Evolutionary conservation across 2,329 filamentous ascomycete genomes (phyloP).

Genomic region (Purpureocillium takamizusanense): DNA sequence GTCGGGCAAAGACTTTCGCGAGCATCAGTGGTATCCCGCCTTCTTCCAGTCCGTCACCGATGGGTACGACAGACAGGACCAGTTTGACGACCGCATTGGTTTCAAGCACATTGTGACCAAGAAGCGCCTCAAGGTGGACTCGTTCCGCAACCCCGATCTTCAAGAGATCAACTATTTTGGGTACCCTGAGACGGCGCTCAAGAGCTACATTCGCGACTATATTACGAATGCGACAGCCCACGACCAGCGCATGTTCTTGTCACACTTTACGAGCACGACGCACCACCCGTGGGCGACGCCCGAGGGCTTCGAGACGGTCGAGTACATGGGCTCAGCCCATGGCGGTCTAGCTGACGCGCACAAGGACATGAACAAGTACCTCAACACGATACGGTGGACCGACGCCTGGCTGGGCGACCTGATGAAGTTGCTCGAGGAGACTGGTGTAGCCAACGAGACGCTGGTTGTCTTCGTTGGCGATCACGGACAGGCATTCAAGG

Average conservation of each 20-base stretch:
- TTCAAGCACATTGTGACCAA: conserved; percentile 11
- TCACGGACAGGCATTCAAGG: conserved; percentile 24
- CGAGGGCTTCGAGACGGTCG: conserved; percentile 9
- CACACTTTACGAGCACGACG: conserved; percentile 22
- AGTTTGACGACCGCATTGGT: conserved; percentile 9
- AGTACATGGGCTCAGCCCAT: conserved; percentile 13
- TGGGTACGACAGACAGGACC: conserved; percentile 20
- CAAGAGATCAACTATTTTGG: conserved; percentile 23
- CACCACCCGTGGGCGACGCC: conserved; percentile 21
- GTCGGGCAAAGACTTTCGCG: conserved; percentile 10
- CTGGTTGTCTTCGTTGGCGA: conserved; percentile 23
- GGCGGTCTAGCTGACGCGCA: conserved; percentile 6
- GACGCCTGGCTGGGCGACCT: conserved; percentile 22
- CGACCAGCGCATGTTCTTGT: conserved; percentile 20
- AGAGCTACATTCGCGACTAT: conserved; percentile 19
- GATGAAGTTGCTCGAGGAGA: conserved; percentile 19
- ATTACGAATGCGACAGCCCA: conserved; percentile 15
- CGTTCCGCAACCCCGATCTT: neutral
- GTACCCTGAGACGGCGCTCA: conserved; percentile 17
- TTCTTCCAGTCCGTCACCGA: conserved; percentile 21
- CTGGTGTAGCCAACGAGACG: conserved; percentile 22
- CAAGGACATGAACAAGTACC: conserved; percentile 17
- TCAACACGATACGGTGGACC: conserved; percentile 21
- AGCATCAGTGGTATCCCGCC: conserved; percentile 19
- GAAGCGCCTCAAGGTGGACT: conserved; percentile 7